Conservation (phyloP, 176 grass and related monocot species). For the Chrysopogon serrulatus region DNA sequence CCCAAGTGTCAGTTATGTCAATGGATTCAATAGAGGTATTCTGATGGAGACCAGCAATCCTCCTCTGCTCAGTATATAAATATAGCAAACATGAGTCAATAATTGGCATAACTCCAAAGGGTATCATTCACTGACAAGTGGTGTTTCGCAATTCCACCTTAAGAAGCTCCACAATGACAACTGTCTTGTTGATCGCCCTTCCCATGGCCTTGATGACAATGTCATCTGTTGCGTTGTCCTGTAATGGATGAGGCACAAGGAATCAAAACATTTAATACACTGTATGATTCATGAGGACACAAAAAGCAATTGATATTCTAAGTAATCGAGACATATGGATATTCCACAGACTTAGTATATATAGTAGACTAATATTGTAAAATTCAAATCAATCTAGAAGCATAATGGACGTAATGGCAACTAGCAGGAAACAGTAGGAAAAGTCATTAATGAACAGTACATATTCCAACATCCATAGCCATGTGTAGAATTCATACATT, state of each 20-base stretch:
- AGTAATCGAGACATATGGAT: background rate
- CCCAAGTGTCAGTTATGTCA: conserved; percentile 75
- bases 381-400: background rate
- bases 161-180: conserved; percentile 62
- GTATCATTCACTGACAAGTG: background rate
- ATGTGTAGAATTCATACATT: background rate
- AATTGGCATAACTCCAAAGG: background rate
- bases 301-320: background rate
- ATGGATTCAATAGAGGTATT: conserved; percentile 54
- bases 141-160: conserved; percentile 30
- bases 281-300: background rate
- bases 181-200: conserved; percentile 65
- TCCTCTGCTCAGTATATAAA: conserved; percentile 46
- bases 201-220: conserved; percentile 75
- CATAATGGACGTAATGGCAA: background rate
- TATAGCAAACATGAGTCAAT: background rate
- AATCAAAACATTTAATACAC: background rate
- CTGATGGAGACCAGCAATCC: conserved; percentile 67
- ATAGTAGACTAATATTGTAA: background rate
- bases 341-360: background rate
- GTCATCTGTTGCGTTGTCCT: conserved; percentile 42
- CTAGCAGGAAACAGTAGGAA: background rate
- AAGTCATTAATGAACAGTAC: background rate
- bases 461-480: background rate
- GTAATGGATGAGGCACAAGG: background rate